Base-by-base conservation (phyloP, 2,329 filamentous ascomycete genomes). In the Phoma sp. region DNA sequence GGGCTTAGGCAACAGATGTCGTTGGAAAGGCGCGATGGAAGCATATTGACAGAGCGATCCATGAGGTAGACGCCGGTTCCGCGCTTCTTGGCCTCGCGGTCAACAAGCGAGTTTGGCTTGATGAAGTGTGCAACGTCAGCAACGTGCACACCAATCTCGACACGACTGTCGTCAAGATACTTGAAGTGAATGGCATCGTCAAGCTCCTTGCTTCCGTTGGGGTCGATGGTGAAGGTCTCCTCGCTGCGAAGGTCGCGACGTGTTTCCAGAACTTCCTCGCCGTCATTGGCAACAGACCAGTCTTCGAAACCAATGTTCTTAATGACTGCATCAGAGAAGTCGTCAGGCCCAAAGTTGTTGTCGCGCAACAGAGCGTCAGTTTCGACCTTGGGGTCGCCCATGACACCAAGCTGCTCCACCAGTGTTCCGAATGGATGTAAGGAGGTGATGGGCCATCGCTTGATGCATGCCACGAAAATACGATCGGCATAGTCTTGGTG, bases 381-480 rank as follows among this genome's bases (percentile, higher is more conserved):
- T 80, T 99, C 95, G 54, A 99, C 94, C 80, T 93, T 96, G 65
- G 96, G 84, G 74, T 99, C 92, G 64, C 95, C 95, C 91, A 98
- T 98, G 74, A 92, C 91, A 60, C 95, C 95, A 49, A 99, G 88
- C 78, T 96, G 92, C 79, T 99, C 95, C 49, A 98, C 93, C 41
- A 99, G 87, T 8, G 95, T 99, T 73, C 95, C 95, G 70, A 99
- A 99, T 29, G 95, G 95, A 79, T 99, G 95, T 51, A 99, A 86
- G n/a, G 95, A 99, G 25, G 95, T 99, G 71, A 99, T 99, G 61
- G 95, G 95, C 95, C 95, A 99, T 72, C 95, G 88, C 85, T 99
- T 99, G 79, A 99, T 99, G 80, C 93, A 97, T 43, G 95, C 95
- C 66, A 99, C 95, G 65, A 99, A 99, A 70, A 99, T 99, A 69